A percentile compares a stretch with the other conserved stretches of the same genome.
Conservation (phyloP, 106 monocot genomes). For the Amphibolis antarctica region DNA sequence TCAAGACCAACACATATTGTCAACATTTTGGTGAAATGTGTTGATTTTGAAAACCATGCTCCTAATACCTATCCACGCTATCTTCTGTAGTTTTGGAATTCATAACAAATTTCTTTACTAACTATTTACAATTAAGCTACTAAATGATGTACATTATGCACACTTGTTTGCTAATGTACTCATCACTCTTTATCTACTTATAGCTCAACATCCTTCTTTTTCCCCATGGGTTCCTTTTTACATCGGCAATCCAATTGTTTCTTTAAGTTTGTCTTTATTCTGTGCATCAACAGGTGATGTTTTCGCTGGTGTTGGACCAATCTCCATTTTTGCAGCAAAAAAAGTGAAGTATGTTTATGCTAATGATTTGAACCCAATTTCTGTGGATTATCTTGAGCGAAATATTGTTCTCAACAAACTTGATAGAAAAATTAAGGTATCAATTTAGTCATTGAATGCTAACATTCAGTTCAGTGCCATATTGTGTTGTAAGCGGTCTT, state of each 20-base stretch:
- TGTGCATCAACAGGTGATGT: constrained; percentile 58
- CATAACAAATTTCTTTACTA: too few species aligned
- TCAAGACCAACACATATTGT: too few species aligned
- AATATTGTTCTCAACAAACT: constrained; percentile 85
- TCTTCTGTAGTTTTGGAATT: background rate
- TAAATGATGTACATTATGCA: too few species aligned
- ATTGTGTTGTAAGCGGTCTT: background rate
- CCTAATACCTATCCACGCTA: background rate
- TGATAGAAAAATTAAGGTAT: constrained; percentile 83
- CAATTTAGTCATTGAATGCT: background rate
- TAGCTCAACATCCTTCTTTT: too few species aligned
- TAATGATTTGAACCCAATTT: constrained; percentile 86
- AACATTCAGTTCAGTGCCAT: background rate
- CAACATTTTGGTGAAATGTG: too few species aligned
- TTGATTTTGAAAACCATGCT: too few species aligned
- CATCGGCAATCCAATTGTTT: background rate
- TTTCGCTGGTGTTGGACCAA: constrained; percentile 88
- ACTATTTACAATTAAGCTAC: too few species aligned
- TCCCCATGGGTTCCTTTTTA: background rate
- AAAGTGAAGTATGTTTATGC: constrained; percentile 90
- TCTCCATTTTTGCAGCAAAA: constrained; percentile 80
- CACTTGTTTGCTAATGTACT: too few species aligned
- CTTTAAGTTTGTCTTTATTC: background rate
- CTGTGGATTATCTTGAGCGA: constrained; percentile 87
- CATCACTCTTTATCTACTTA: background rate